Evolutionary conservation across 139 green algal genomes (phyloP), one percentile per base, ranked within the genome.

Genomic region (Chlorella vulgaris): DNA sequence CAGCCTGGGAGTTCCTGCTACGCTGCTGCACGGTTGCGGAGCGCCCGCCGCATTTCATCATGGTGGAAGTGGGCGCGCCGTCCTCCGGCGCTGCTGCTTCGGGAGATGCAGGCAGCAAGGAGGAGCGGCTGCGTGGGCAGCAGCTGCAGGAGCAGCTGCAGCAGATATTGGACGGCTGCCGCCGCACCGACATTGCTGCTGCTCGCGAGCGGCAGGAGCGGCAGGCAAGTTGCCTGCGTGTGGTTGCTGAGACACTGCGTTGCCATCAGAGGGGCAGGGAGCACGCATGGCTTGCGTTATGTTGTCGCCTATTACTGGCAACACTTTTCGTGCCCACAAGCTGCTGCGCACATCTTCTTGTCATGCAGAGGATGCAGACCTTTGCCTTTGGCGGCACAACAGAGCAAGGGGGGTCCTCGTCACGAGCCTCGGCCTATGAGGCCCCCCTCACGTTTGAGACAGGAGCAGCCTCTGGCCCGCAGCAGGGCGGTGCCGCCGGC

Each of bases 1-100:
- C 67, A 29, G 19, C 63, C 19, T 58, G 24, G 22, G 81, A 85
- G 47, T 90, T 90, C 26, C 26, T 85, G 63, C 33, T 38, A 26
- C 40, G 70, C 1, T 42, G 76, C 28, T 87, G 80, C 61, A 83
- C 65, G 33, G 53, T 60, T 4, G 66, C 69, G 31, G 90, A 95
- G 80, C 68, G 86, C 0, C 74, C 76, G 2, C 87, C 90, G 4
- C 78, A 90, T 80, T 94, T 90, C 36, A 15, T 83, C 35, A 43
- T 79, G 75, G 68, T 93, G 22, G 88, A 85, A 36, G 60, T 95
- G 21, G 10, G 55, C 83, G 38, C 60, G 88, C 39, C 53, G 65
- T 63, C 53, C 8, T 33, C 33, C 7, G 63, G n/a, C n/a, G n/a
- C n/a, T n/a, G n/a, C n/a, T n/a, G n/a, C 7, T 33, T n/a, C 33